Percentiles rank a stretch among this genome's conserved stretches.
These are phyloP conservation scores for Metroxylon sagu DNA, from an alignment of 176 grass and related monocot genomes.

Conservation along the genomic window DNA sequence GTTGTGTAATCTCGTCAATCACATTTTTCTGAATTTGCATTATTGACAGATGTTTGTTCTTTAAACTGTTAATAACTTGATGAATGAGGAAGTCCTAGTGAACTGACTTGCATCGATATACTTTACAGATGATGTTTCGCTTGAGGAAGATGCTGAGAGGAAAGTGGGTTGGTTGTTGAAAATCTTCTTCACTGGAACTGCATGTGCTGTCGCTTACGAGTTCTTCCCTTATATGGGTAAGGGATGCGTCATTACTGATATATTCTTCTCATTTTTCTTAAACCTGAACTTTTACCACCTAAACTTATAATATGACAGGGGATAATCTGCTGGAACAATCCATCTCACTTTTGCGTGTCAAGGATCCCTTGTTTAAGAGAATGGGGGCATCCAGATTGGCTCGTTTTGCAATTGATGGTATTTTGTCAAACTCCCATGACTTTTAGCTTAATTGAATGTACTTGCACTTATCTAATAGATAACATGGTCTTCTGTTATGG, in stretches of 20 bases:
- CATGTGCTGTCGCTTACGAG: slow-evolving; percentile 61
- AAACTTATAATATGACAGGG: slow-evolving; percentile 47
- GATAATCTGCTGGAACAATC: slow-evolving; percentile 83
- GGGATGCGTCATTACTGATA: background rate
- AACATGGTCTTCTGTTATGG: too few relatives aligned
- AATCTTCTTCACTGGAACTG: slow-evolving; percentile 69
- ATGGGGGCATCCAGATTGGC: slow-evolving; percentile 81
- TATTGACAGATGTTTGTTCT: too few relatives aligned
- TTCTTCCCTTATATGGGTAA: slow-evolving; percentile 99
- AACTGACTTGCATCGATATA: slow-evolving; percentile 12
- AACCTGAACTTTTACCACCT: slow-evolving; percentile 13
- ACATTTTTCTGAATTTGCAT: too few relatives aligned
- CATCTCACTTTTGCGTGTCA: slow-evolving; percentile 82
- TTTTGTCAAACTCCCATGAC: background rate
- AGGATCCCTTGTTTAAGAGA: slow-evolving; percentile 87
- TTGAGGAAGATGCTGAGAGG: slow-evolving; percentile 87
- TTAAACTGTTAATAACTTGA: too few relatives aligned
- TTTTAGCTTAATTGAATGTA: too few relatives aligned
- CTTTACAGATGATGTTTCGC: slow-evolving; percentile 56
- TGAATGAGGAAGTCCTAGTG: too few relatives aligned
- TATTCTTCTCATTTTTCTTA: background rate
- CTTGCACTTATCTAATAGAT: too few relatives aligned
- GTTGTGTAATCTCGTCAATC: too few relatives aligned
- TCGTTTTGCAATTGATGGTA: slow-evolving; percentile 89
- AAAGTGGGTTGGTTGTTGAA: slow-evolving; percentile 92